Percentiles rank a stretch among this genome's conserved stretches.
These are phyloP conservation scores for Phytopythium sindhum DNA, from an alignment of 352 stramenopile genomes.

Conservation along the genomic window DNA sequence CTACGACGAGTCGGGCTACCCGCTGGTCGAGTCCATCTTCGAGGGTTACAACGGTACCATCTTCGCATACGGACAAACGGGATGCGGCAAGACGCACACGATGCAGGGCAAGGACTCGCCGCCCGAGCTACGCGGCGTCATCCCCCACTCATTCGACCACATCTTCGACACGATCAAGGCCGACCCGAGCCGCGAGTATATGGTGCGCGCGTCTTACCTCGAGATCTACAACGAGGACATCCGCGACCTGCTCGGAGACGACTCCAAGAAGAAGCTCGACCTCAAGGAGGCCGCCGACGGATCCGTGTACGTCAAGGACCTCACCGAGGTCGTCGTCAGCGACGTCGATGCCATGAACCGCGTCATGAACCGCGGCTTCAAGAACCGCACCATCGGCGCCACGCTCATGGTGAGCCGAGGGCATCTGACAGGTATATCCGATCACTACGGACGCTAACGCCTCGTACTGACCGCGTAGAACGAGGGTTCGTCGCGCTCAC, in stretches of 20 bases:
- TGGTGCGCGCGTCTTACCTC: constrained; percentile 88
- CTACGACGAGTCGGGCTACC: constrained; percentile 84
- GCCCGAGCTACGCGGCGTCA: constrained; percentile 73
- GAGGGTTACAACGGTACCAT: constrained; percentile 91
- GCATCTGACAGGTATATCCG: background rate
- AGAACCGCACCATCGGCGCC: constrained; percentile 76
- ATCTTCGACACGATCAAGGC: constrained; percentile 85
- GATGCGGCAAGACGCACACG: constrained; percentile 82
- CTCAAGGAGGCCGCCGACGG: constrained; percentile 82
- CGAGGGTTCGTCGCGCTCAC: constrained; percentile 75
- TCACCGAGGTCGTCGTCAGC: constrained; percentile 79
- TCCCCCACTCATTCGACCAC: constrained; percentile 82
- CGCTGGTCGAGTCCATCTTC: constrained; percentile 89
- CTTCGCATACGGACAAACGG: constrained; percentile 89
- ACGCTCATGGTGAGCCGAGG: constrained; percentile 77
- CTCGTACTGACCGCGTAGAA: constrained; percentile 32
- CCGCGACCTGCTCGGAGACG: constrained; percentile 83
- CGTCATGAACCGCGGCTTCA: constrained; percentile 80
- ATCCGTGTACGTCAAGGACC: constrained; percentile 88
- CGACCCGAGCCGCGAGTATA: constrained; percentile 68
- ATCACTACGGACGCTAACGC: background rate
- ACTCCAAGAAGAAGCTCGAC: constrained; percentile 76
- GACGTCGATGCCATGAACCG: constrained; percentile 77
- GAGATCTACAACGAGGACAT: constrained; percentile 97
- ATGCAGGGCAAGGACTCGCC: constrained; percentile 82